Percentiles rank a stretch among this genome's conserved stretches.
phyloP scores from a whole-genome alignment of 2,329 filamentous ascomycete species.

The Botrytis deweyae region DNA sequence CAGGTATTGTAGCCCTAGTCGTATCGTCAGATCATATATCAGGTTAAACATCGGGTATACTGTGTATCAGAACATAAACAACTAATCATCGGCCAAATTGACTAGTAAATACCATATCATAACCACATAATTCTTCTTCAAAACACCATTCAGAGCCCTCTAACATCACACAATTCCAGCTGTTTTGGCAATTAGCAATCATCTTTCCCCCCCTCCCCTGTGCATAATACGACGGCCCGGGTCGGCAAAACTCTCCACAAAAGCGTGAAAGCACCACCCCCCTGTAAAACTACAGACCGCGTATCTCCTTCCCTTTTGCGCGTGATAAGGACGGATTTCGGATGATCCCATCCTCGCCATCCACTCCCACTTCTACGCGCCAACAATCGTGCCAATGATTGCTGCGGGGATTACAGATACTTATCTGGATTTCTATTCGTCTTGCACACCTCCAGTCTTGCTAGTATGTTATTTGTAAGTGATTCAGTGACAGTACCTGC shows the following conservation, averaged over 20 bases:
- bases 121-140: not conserved
- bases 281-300: not conserved
- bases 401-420: not conserved
- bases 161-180: not conserved
- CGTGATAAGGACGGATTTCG: not conserved
- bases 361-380: not conserved
- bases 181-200: not conserved
- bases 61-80: not conserved
- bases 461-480: not conserved
- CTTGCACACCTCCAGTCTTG: not conserved
- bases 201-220: not conserved
- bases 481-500: not conserved
- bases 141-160: not conserved
- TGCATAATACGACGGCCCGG: not conserved
- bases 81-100: not conserved
- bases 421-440: not conserved
- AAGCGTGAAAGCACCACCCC: not conserved
- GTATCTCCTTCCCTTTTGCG: not conserved
- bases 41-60: not conserved
- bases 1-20: not conserved
- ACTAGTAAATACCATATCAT: not conserved
- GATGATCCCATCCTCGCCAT: not conserved
- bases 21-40: not conserved
- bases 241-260: not conserved
- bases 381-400: not conserved